phyloP scores from a whole-genome alignment of 2,329 filamentous ascomycete species.

The Fonsecaea pedrosoi region DNA sequence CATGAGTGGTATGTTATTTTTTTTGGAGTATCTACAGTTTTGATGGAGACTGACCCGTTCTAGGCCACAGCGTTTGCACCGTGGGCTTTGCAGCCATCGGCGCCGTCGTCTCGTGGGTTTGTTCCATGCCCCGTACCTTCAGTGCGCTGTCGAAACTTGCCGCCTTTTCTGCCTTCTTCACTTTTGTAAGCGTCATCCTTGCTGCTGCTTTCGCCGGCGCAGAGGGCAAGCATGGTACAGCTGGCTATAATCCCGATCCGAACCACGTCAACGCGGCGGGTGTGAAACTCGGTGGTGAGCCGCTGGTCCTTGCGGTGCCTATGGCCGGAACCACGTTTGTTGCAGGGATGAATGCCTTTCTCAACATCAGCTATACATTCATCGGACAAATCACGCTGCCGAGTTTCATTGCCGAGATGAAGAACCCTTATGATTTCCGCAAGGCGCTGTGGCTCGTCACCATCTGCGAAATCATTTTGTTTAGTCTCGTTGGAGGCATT shows the following conservation, averaged over 20 bases:
- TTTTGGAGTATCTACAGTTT: not conserved
- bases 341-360: constrained; percentile 80
- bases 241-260: constrained; percentile 64
- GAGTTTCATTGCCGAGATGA: constrained; percentile 96
- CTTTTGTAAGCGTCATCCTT: constrained; percentile 84
- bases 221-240: constrained; percentile 70
- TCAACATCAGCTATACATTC: constrained; percentile 96
- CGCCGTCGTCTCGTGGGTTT: constrained; percentile 75
- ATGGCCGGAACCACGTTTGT: constrained; percentile 78
- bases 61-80: constrained; percentile 72
- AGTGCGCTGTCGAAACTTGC: constrained; percentile 78
- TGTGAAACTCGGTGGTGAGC: constrained; percentile 60
- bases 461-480: constrained; percentile 84
- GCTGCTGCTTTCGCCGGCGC: constrained; percentile 82
- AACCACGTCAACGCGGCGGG: constrained; percentile 45
- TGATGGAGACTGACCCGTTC: constrained; percentile 50
- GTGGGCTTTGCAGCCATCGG: constrained; percentile 79
- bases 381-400: constrained; percentile 94
- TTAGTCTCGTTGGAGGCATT: constrained; percentile 79
- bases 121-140: constrained; percentile 86
- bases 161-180: constrained; percentile 81
- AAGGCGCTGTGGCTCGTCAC: constrained; percentile 93
- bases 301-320: constrained; percentile 72
- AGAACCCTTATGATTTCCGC: constrained; percentile 78
- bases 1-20: constrained; percentile 32